Evolutionary conservation across 2,329 filamentous ascomycete species (phyloP).

Genomic region (Aspergillus nomiae): DNA sequence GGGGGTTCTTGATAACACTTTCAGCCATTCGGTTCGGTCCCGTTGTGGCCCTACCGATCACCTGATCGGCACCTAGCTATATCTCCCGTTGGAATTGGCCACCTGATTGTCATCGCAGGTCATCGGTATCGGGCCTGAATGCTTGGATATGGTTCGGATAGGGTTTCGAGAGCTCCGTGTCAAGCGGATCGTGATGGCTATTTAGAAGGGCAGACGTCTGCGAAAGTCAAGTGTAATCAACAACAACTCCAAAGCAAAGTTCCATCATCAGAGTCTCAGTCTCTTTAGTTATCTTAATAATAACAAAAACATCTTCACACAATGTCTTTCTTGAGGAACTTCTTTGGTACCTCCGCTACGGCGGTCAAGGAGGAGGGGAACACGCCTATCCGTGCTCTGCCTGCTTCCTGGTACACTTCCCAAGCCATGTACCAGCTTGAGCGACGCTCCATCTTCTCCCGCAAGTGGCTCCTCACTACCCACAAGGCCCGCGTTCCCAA

Average conservation of each 20-base stretch:
- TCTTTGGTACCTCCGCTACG: slow-evolving; percentile 27
- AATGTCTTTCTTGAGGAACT: slow-evolving; percentile 34
- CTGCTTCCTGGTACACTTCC: slow-evolving; percentile 53
- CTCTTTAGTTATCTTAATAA: neutral
- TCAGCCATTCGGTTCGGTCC: neutral
- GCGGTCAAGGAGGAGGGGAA: slow-evolving; percentile 3
- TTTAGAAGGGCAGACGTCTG: neutral
- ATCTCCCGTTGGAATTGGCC: neutral
- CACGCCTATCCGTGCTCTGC: slow-evolving; percentile 47
- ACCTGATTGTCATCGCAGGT: neutral
- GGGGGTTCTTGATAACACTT: neutral
- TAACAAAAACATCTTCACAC: slow-evolving; percentile 7
- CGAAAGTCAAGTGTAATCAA: neutral
- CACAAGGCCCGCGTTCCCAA: slow-evolving; percentile 51
- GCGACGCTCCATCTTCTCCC: slow-evolving; percentile 60
- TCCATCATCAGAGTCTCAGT: neutral
- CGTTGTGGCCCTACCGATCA: neutral
- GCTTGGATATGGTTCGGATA: neutral
- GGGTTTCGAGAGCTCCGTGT: neutral
- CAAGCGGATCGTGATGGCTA: neutral
- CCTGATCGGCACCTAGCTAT: neutral
- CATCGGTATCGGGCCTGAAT: neutral
- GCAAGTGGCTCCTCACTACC: slow-evolving; percentile 48
- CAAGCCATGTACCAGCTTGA: slow-evolving; percentile 57
- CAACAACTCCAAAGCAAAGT: neutral